Base-by-base conservation (phyloP, 148 eudicot species). In the Vaccinium myrtillus region DNA sequence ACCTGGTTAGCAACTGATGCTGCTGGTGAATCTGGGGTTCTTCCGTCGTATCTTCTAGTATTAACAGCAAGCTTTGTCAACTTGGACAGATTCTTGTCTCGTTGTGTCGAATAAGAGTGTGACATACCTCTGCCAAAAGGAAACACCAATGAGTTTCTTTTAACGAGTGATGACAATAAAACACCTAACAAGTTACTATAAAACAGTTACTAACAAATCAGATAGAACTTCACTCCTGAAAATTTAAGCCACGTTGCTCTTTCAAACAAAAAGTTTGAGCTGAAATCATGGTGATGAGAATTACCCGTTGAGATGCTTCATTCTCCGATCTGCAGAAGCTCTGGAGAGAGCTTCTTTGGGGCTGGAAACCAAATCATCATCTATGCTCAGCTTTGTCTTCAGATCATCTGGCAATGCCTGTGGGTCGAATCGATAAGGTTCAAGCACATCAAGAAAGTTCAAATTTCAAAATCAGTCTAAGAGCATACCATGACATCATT, bases 291-390 rank as follows among this genome's bases (percentile, higher is more conserved):
- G 46, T 36, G 30, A 49, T 30, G 30, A 21, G 43, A 84, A 18
- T 61, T 93, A 94, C 98, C 98, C 88, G 55, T 88, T 94, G 81
- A 95, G 92, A 90, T 93, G 87, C 87, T 93, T 94, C 81, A 77
- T 90, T 81, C 96, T 90, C 85, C 94, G 88, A 88, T 97, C 98
- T n/a, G 96, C 90, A 61, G 96, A 97, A 49, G 98, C 99, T 87
- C 98, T 93, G 71, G 98, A 93, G 86, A 97, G 91, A 70, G 98
- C 98, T 91, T 97, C 99, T 90, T 94, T 97, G 51, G 99, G 99
- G 86, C 98, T 95, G 77, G 98, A 87, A 55, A 86, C 95, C 85
- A 94, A 71, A 81, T 95, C 97, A 84, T 93, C 98, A 83, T 97
- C 98, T 83, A 97, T 92, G 88, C 98, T 97, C 78, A 97, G 92